Percentiles rank a stretch among this genome's conserved stretches.
phyloP scores from a whole-genome alignment of 306 rosid genomes.

The Cucumis sativus region Cucumber_9930_V3 NC_026658.2:5522001-5522500 shows the following conservation, averaged over 20 bases:
- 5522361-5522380: constrained; percentile 68
- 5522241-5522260: too few species aligned
- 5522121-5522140: constrained; percentile 74
- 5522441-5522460: too few species aligned
- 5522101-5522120: constrained; percentile 46
- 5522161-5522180: too few species aligned
- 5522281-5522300: constrained; percentile 72
- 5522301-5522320: constrained; percentile 61
- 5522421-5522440: constrained; percentile 54
- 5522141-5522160: constrained; percentile 69
- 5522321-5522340: constrained; percentile 67
- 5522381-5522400: constrained; percentile 71
- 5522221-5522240: not conserved
- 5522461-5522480: too few species aligned
- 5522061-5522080: constrained; percentile 18
- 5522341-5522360: constrained; percentile 75
- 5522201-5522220: not conserved
- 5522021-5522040: too few species aligned
- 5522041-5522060: not conserved
- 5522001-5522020: too few species aligned
- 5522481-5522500: not conserved
- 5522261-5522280: constrained; percentile 11
- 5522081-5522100: constrained; percentile 25
- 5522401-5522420: constrained; percentile 85
- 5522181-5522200: not conserved